phyloP scores from a whole-genome alignment of 148 eudicot genomes.

The Persicaria tinctoria region DNA sequence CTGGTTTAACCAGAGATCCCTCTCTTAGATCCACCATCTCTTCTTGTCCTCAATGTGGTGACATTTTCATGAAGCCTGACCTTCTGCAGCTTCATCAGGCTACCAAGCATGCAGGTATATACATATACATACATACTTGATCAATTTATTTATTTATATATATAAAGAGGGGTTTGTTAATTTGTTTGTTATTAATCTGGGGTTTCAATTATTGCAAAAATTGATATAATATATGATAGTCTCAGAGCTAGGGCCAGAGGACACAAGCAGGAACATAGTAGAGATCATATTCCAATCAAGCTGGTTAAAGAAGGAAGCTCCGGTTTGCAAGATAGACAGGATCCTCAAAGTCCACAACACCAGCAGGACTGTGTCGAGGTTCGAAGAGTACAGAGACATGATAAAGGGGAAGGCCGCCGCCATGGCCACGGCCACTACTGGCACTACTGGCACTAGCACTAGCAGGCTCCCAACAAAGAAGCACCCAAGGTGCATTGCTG shows the following conservation, averaged over 20 bases:
- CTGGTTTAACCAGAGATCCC: slow-evolving; percentile 63
- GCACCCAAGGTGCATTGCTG: slow-evolving; percentile 81
- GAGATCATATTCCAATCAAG: slow-evolving; percentile 99
- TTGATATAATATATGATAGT: slow-evolving; percentile 28
- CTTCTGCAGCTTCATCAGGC: slow-evolving; percentile 81
- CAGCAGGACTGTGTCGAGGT: slow-evolving; percentile 55
- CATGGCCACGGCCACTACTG: no score
- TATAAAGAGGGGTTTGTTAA: neutral
- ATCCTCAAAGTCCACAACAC: slow-evolving; percentile 87
- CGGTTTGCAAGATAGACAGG: slow-evolving; percentile 84
- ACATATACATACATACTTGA: neutral
- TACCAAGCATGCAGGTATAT: slow-evolving; percentile 86
- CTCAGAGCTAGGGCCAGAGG: slow-evolving; percentile 81
- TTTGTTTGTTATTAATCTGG: neutral
- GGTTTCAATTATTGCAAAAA: neutral
- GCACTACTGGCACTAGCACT: no score
- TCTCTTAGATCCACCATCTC: slow-evolving; percentile 60
- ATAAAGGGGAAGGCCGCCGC: slow-evolving; percentile 57
- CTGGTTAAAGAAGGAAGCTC: slow-evolving; percentile 72
- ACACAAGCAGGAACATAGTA: slow-evolving; percentile 96
- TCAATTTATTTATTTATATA: neutral
- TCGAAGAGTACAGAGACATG: slow-evolving; percentile 75
- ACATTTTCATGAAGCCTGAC: slow-evolving; percentile 74
- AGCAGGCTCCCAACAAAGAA: slow-evolving; percentile 41
- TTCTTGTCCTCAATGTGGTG: slow-evolving; percentile 78